Base-by-base conservation (phyloP, 129 eudicot genomes). In the Deinandra increscens region DNA sequence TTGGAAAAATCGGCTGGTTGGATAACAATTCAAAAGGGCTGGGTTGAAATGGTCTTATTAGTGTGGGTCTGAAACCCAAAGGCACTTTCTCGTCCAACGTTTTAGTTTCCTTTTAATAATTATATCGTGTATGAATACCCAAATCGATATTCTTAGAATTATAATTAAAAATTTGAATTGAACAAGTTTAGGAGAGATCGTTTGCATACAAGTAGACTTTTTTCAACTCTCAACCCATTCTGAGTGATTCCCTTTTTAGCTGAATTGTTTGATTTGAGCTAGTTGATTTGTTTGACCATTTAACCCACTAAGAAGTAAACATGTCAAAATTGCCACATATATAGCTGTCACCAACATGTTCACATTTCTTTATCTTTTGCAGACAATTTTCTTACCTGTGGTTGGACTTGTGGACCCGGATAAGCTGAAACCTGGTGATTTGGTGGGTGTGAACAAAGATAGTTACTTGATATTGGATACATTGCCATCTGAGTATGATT, bases 361-460 rank as follows among this genome's bases (percentile, higher is more conserved):
- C 19, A n/a, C 39, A 15, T 31, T 23, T 68, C 2, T 42, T 33
- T 64, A 20, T 19, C 20, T 17, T 20, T 13, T 84, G 82, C 89
- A 92, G 98, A 89, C 98, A 6, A 92, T 92, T 42, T 92, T 92
- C 80, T 84, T 92, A 64, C 98, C 96, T 7, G 98, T 92, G 63
- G 96, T 92, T 75, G 98, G 98, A 29, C 85, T 92, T 26, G 98
- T 92, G 73, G 98, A 89, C 83, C 98, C 98, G 51, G 96, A 92
- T 76, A 86, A 74, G 61, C 77, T 92, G 60, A 92, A 92, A 76
- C 98, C 98, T 33, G 98, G 98, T 7, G 98, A 92, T 77, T 83
- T 92, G 81, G 98, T 92, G 46, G 98, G 98, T 66, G 98, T 92
- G 60, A 92, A 92, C 81, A 92, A 92, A 61, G 98, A 89, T 77